A percentile compares a stretch with the other conserved stretches of the same genome.
Conservation (phyloP, 495 filamentous ascomycete species). For the Aspergillus steynii region DNA sequence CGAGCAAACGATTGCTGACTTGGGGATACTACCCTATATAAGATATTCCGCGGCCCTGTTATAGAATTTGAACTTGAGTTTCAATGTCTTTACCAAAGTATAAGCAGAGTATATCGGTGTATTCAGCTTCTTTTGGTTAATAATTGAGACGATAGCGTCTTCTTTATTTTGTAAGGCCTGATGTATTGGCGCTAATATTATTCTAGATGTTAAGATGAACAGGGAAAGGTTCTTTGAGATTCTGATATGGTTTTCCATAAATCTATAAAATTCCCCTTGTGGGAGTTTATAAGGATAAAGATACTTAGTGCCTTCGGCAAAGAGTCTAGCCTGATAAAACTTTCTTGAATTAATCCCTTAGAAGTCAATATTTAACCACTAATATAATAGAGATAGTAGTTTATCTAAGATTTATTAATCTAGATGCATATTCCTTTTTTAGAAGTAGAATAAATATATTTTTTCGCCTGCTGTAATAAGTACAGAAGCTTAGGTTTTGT, state of each 20-base stretch:
- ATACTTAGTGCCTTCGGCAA: conserved; percentile 13
- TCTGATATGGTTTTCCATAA: conserved; percentile 28
- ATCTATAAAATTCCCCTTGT: conserved; percentile 17
- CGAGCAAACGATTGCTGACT: conserved; percentile 26
- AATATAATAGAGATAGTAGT: conserved; percentile 31
- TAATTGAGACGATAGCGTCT: conserved; percentile 29
- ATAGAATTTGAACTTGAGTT: conserved; percentile 23
- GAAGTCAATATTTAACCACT: conserved; percentile 36
- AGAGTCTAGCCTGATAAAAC: conserved; percentile 26
- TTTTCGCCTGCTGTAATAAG: conserved; percentile 16
- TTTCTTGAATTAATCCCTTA: conserved; percentile 33
- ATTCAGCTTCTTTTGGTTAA: conserved; percentile 30
- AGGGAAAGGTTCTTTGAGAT: conserved; percentile 25
- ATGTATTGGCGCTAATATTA: conserved; percentile 35
- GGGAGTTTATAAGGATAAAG: conserved; percentile 20
- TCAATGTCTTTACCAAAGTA: conserved; percentile 19
- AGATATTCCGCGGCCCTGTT: conserved; percentile 34
- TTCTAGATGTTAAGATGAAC: conserved; percentile 33
- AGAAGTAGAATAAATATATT: conserved; percentile 26
- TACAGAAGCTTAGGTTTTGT: not conserved
- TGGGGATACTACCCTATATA: conserved; percentile 30
- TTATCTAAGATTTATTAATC: not conserved
- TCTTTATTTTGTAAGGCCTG: conserved; percentile 25
- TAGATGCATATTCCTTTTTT: conserved; percentile 3
- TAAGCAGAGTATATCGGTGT: conserved; percentile 27